Percentiles rank a stretch among this genome's conserved stretches.
phyloP scores from a whole-genome alignment of 805 yeast species.

The Ascoidea rubescens region DNA sequence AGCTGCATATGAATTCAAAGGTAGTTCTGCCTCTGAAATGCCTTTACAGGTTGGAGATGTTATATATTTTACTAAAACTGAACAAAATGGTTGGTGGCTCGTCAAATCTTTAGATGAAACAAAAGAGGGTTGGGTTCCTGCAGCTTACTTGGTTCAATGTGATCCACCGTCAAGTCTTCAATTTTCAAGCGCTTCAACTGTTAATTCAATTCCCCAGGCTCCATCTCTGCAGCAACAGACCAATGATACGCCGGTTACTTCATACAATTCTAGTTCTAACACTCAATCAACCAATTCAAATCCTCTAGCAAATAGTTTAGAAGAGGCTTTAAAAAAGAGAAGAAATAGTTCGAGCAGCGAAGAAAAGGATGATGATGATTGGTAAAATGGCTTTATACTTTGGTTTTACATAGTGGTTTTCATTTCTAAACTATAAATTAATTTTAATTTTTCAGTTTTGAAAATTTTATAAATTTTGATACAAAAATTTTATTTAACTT shows the following conservation, averaged over 20 bases:
- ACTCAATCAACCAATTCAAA: constrained; percentile 11
- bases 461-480: too few species aligned
- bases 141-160: constrained; percentile 66
- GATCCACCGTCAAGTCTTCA: constrained; percentile 23
- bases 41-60: constrained; percentile 68
- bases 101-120: constrained; percentile 66
- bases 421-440: too few species aligned
- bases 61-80: constrained; percentile 56
- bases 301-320: constrained; percentile 1
- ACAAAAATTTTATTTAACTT: too few species aligned
- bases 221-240: neutral
- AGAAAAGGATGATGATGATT: neutral
- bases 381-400: neutral
- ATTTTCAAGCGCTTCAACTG: neutral
- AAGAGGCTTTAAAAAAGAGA: neutral
- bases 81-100: constrained; percentile 89
- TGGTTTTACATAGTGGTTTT: too few species aligned
- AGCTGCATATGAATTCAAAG: constrained; percentile 82
- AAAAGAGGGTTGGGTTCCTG: constrained; percentile 94
- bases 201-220: neutral
- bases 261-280: neutral
- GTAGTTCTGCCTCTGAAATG: constrained; percentile 67
- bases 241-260: neutral
- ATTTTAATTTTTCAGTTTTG: too few species aligned
- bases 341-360: neutral